Evolutionary conservation across 495 filamentous ascomycete species (phyloP).

Genomic region (Patellaria atrata): DNA sequence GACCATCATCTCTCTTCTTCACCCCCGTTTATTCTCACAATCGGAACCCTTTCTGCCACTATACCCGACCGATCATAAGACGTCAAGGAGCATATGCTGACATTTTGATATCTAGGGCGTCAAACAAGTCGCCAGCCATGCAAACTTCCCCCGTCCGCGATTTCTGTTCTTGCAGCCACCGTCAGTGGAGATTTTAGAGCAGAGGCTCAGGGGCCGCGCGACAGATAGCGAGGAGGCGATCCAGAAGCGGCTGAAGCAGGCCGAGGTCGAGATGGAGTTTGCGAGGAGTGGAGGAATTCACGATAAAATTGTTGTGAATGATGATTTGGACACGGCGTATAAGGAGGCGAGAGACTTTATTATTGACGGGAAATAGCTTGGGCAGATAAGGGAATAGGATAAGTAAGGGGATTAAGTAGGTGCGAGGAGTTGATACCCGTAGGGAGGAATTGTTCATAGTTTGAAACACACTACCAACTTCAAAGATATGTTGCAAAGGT

Average conservation of each 20-base stretch:
- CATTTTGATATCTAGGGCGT: slow-evolving; percentile 45
- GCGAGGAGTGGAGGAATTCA: slow-evolving; percentile 55
- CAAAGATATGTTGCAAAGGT: too few species aligned
- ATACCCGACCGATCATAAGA: neutral
- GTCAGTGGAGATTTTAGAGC: slow-evolving; percentile 56
- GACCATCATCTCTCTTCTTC: too few species aligned
- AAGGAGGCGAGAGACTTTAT: slow-evolving; percentile 59
- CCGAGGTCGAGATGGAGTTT: slow-evolving; percentile 69
- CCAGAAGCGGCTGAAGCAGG: slow-evolving; percentile 59
- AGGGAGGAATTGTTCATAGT: too few species aligned
- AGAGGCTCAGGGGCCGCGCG: slow-evolving; percentile 61
- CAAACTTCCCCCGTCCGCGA: slow-evolving; percentile 50
- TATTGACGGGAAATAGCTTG: too few species aligned
- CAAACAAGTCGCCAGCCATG: slow-evolving; percentile 75
- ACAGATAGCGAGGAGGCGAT: slow-evolving; percentile 74
- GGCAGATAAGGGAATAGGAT: too few species aligned
- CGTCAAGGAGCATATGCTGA: too few species aligned
- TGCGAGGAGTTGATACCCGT: too few species aligned
- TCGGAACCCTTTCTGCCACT: neutral
- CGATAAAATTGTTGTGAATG: slow-evolving; percentile 80
- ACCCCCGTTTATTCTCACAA: neutral
- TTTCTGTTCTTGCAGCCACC: slow-evolving; percentile 81
- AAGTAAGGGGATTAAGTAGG: too few species aligned
- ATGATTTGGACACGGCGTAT: slow-evolving; percentile 75
- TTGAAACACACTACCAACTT: too few species aligned